Base-by-base conservation (phyloP, 139 green algal species). In the Marvania coccoides region DNA sequence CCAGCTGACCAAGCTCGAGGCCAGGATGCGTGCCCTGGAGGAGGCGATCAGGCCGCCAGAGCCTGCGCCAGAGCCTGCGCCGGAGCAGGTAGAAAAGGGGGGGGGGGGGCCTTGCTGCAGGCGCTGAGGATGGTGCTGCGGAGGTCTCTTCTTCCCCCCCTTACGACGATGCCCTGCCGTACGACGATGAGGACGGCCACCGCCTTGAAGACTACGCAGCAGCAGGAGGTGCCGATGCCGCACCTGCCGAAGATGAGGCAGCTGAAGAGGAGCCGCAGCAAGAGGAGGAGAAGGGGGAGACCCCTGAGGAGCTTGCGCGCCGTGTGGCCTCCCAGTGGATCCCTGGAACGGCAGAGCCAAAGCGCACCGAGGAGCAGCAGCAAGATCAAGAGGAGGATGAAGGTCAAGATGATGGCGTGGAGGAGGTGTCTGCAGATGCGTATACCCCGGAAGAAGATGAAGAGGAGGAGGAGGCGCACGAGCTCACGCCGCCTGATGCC, bases 241-340 rank as follows among this genome's bases (percentile, higher is more conserved):
- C 19, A 40, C 19, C 23, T 14, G 62, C 31, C 24, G 46, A 67
- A 55, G 67, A 77, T 39, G 67, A 61, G 24, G 34, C 35, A 19
- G 15, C 46, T 8, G 58, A 67, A 19, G 65, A 76, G 58, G 57
- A 38, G 0, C 47, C n/a, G 53, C 47, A 72, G 42, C 46, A 37
- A 1, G 74, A 83, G 19, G 63, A 78, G 38, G 72, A 59, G 38
- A 35, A 77, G 19, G 65, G 69, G 45, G 47, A 73, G 47, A 58
- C 60, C 4, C 59, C 77, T 15, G 74, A 83, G 59, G 80, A 85
- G 36, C 59, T 76, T 10, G 78, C 74, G 0, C 46, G 39, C 29
- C 35, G 68, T 15, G 63, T 80, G 28, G 69, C 82, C 14, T 58
- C 74, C 3, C 73, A 80, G 28, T 84, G 78, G 79, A 74, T 77